Evolutionary conservation across 1,139 yeast species (phyloP), one percentile per base, ranked within the genome.

Genomic region (Saccharomyces hybrid): DNA sequence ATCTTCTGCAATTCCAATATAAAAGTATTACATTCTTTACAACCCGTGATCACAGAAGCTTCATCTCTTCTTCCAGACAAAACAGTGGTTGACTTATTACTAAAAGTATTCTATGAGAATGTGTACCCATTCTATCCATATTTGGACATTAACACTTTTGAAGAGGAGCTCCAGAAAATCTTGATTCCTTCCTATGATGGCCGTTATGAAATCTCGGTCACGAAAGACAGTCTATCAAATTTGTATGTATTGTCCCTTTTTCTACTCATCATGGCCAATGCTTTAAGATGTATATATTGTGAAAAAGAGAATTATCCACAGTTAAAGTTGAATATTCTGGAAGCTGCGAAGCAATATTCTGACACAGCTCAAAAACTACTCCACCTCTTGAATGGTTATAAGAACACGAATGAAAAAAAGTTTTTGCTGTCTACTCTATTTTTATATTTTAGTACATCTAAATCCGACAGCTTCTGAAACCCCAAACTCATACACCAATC

Each of bases 41-140:
- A 24, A 24, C 26, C 26, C 6, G 26, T 24, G 26, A 24, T 24
- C 26, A 24, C 26, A 4, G 26, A 24, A 24, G 26, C 26, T 24
- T 24, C 59, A 19, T 53, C 52, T 19, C 26, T 59, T 4, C 21
- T 58, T 5, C 28, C 54, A 21, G 62, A 61, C 31, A 55, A 59
- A 26, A 59, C 58, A 50, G 24, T 51, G 5, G 50, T 53, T 6
- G 53, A 59, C 41, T 29, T 46, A 11, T 53, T 59, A 27, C 44
- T 62, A 16, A 56, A 51, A 28, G 50, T 54, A 7, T 63, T 63
- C 47, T 63, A 62, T 49, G 56, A 56, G 41, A 55, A 61, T 16
- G 52, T 62, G 1, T 63, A 63, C 46, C 67, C 65, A 31, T 57
- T 61, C 47, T 59, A 47, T 34, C 66, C 67, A 16, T 53, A 59